Base-by-base conservation (phyloP, 495 filamentous ascomycete species). In the Hypoxylon lenormandii region DNA sequence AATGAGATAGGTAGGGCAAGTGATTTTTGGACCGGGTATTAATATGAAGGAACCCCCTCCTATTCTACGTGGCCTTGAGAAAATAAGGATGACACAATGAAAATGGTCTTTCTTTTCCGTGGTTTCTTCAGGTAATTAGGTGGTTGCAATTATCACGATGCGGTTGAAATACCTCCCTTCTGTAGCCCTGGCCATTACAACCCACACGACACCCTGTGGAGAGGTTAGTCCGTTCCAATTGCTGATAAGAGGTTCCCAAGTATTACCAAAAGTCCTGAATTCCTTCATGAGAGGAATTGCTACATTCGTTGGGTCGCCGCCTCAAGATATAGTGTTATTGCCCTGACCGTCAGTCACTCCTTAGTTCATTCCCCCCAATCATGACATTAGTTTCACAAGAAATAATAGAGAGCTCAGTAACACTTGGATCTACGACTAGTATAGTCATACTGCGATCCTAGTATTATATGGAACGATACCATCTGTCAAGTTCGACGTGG, bases 211-310 rank as follows among this genome's bases (percentile, higher is more conserved):
- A 15, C 11, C 51, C 1, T 56, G 52, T 30, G 52, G 38, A 10
- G 52, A 56, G 4, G 21, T 30, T 10, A 38, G 10, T 5, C 37
- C 52, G 13, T 46, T 66, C 60, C 13, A 26, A 60, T 5, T 74
- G 13, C 72, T 70, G 28, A 73, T 75, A 2, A 75, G 52, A 16
- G 66, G 64, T 15, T 23, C 60, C 13, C 49, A 57, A 33, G 63
- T 73, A 22, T 38, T 63, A 42, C 65, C 61, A 5, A 22, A 26
- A 0, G 55, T 70, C 5, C 37, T 56, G 19, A 40, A 65, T 58
- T 75, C 73, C 0, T 37, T 73, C 13, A 68, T 75, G 73, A 70
- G 45, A 45, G 63, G 72, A 4, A 66, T 74, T 4, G 60, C 63
- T 1, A 46, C 47, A 63, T 38, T 13, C 8, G 21, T 74, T 4